Percentiles rank a stretch among this genome's conserved stretches.
Conservation (phyloP, 2,329 filamentous ascomycete species). For the Colletotrichum sojae region DNA sequence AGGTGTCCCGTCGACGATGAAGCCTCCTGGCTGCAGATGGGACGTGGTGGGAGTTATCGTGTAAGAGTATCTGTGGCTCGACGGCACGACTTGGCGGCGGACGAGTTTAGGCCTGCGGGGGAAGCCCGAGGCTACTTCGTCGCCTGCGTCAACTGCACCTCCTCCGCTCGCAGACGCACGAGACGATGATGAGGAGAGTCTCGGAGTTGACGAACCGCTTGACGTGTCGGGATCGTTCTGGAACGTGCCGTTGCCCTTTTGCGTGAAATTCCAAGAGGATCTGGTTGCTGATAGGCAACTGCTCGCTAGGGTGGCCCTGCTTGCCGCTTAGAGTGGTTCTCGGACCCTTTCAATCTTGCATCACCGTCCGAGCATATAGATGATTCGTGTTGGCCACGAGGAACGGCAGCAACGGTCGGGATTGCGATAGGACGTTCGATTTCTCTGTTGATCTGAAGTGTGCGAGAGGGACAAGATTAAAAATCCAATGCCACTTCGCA, state of each 20-base stretch:
- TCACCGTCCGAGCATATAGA: constrained; percentile 25
- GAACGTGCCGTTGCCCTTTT: constrained; percentile 44
- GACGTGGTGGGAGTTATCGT: not conserved
- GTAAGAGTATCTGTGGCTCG: not conserved
- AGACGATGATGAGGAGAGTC: not conserved
- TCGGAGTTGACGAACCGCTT: constrained; percentile 12
- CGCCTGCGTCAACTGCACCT: not conserved
- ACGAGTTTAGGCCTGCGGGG: not conserved
- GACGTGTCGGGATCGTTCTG: constrained; percentile 12
- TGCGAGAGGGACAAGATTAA: not conserved
- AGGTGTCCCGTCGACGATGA: not conserved
- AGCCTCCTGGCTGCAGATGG: not conserved
- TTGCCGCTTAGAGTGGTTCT: constrained; percentile 29
- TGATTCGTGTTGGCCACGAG: constrained; percentile 22
- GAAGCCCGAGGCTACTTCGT: constrained; percentile 8
- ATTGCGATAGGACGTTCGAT: not conserved
- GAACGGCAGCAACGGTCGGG: not conserved
- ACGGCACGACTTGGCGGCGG: not conserved
- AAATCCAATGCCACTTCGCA: not conserved
- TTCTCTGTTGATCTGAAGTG: constrained; percentile 2
- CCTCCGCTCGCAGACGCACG: not conserved
- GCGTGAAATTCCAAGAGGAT: constrained; percentile 46
- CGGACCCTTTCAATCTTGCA: constrained; percentile 31
- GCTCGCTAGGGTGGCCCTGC: constrained; percentile 19
- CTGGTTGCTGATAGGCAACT: not conserved